A percentile compares a stretch with the other conserved stretches of the same genome.
These are phyloP conservation scores for Boechera divaricarpa DNA, from an alignment of 345 rosid species.

Conservation along the genomic window DNA sequence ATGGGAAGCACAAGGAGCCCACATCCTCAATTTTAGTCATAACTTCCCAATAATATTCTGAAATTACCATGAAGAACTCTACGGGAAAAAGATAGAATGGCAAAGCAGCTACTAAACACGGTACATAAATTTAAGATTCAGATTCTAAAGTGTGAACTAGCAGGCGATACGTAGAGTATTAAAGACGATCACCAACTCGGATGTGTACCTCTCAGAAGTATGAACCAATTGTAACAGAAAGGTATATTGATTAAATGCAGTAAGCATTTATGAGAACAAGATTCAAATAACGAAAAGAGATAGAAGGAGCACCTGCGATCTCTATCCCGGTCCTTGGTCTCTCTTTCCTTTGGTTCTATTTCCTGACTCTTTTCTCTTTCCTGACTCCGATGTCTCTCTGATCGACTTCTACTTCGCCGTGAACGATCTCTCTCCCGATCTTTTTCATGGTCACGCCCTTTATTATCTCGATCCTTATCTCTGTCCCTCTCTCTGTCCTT, in stretches of 20 bases:
- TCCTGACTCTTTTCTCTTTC: slow-evolving; percentile 65
- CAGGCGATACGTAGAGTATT: neutral
- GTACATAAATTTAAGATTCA: neutral
- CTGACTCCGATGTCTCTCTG: slow-evolving; percentile 64
- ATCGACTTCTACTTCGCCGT: slow-evolving; percentile 61
- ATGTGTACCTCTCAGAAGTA: slow-evolving; percentile 16
- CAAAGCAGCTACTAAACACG: slow-evolving; percentile 11
- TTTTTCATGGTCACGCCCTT: slow-evolving; percentile 51
- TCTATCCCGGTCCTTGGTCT: slow-evolving; percentile 64
- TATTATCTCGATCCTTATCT: slow-evolving; percentile 61
- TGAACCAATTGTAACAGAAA: slow-evolving; percentile 14
- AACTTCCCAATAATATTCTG: slow-evolving; percentile 15
- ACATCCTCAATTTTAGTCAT: slow-evolving; percentile 30
- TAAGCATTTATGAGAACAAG: neutral
- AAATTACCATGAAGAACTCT: slow-evolving; percentile 21
- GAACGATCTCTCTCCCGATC: slow-evolving; percentile 57
- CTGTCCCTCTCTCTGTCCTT: slow-evolving; percentile 55
- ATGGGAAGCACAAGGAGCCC: slow-evolving; percentile 33
- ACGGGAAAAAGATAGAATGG: neutral
- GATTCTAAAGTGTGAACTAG: neutral
- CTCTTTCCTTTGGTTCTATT: slow-evolving; percentile 60
- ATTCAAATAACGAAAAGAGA: neutral
- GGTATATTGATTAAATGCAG: slow-evolving; percentile 20
- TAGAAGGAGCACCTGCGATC: slow-evolving; percentile 68
- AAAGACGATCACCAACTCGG: slow-evolving; percentile 19